Evolutionary conservation across 306 rosid genomes (phyloP).

Genomic region (Elaeagnus macrophylla): DNA sequence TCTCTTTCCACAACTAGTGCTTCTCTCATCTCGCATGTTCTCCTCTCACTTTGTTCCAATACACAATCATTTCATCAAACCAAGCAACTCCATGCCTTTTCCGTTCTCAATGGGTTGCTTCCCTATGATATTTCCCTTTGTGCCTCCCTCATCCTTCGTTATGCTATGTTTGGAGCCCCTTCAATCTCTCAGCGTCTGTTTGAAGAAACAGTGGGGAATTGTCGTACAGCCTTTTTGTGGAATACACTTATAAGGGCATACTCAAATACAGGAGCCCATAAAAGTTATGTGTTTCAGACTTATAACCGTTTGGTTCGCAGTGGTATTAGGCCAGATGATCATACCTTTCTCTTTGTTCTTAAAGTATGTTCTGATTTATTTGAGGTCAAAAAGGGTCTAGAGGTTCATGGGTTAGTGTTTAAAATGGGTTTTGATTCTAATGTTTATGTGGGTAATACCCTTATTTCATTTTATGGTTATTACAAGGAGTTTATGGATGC

Average conservation of each 20-base stretch:
- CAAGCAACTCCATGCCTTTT: slow-evolving; percentile 62
- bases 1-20: slow-evolving; percentile 8
- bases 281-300: slow-evolving; percentile 27
- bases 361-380: slow-evolving; percentile 52
- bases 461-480: slow-evolving; percentile 51
- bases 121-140: slow-evolving; percentile 60
- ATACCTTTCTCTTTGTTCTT: slow-evolving; percentile 67
- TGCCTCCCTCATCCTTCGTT: slow-evolving; percentile 66
- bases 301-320: slow-evolving; percentile 61
- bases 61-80: slow-evolving; percentile 44
- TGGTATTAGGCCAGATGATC: slow-evolving; percentile 51
- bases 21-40: slow-evolving; percentile 13
- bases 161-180: slow-evolving; percentile 44
- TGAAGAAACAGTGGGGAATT: slow-evolving; percentile 27
- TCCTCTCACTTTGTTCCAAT: slow-evolving; percentile 35
- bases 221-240: slow-evolving; percentile 61
- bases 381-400: slow-evolving; percentile 53
- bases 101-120: slow-evolving; percentile 45
- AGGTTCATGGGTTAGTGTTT: slow-evolving; percentile 58
- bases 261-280: slow-evolving; percentile 38
- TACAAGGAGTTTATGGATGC: slow-evolving; percentile 34
- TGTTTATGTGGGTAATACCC: slow-evolving; percentile 75
- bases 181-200: slow-evolving; percentile 36
- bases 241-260: slow-evolving; percentile 65
- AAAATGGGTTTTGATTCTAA: slow-evolving; percentile 53